These are phyloP conservation scores for Cyberlindnera maclurae DNA, from an alignment of 805 yeast genomes.

Conservation along the genomic window DNA sequence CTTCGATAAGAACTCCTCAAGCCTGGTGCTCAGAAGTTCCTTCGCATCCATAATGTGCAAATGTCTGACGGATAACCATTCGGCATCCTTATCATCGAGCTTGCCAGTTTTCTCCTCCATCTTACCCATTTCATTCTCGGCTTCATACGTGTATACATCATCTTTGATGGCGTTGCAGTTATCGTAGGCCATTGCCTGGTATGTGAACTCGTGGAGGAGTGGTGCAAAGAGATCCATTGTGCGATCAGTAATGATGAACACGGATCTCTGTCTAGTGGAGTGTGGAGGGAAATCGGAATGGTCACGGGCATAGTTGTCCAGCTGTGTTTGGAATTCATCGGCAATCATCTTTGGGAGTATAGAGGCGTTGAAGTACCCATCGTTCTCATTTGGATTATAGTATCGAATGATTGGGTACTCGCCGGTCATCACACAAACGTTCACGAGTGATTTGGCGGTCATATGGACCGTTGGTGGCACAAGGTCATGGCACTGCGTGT, in stretches of 20 bases:
- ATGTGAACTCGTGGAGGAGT: constrained; percentile 79
- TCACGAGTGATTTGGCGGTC: constrained; percentile 60
- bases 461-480: constrained; percentile 49
- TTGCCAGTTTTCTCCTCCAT: constrained; percentile 38
- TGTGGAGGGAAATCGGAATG: constrained; percentile 60
- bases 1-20: constrained; percentile 59
- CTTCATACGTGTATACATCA: constrained; percentile 43
- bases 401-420: constrained; percentile 85
- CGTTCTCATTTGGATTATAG: constrained; percentile 45
- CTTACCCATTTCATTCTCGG: constrained; percentile 47
- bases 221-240: constrained; percentile 81
- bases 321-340: constrained; percentile 53
- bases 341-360: constrained; percentile 67
- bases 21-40: constrained; percentile 48
- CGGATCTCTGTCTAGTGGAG: constrained; percentile 57
- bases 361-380: constrained; percentile 46
- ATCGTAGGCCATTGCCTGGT: constrained; percentile 90
- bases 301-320: constrained; percentile 69
- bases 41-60: constrained; percentile 70
- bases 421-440: constrained; percentile 70
- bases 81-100: constrained; percentile 55
- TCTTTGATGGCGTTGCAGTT: constrained; percentile 34
- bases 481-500: constrained; percentile 51
- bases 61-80: constrained; percentile 68
- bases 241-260: constrained; percentile 74